Conservation (phyloP, 805 yeast species). For the Ogataea zsoltii region DNA sequence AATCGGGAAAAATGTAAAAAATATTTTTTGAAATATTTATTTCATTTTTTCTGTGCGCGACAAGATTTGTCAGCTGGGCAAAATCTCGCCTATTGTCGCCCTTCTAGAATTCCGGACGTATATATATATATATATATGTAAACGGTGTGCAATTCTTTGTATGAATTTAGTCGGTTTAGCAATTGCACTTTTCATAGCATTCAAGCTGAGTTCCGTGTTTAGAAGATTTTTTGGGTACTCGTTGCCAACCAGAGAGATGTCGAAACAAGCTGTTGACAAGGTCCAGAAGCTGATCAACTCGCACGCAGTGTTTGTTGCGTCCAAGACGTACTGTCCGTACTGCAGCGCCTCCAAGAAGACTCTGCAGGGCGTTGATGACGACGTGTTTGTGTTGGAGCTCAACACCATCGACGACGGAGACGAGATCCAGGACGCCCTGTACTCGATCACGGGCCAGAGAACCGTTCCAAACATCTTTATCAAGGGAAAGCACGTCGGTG, state of each 20-base stretch:
- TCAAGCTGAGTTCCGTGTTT: constrained; percentile 33
- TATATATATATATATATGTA: not conserved
- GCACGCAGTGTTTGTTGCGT: constrained; percentile 76
- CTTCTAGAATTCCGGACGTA: not conserved
- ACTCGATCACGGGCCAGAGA: constrained; percentile 79
- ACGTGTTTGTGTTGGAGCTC: constrained; percentile 56
- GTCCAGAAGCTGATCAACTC: constrained; percentile 64
- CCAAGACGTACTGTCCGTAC: constrained; percentile 75
- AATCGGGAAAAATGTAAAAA: no score
- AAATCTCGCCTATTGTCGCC: no score
- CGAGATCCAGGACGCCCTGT: constrained; percentile 78
- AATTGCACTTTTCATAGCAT: constrained; percentile 8
- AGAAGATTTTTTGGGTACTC: constrained; percentile 32
- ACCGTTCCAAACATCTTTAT: constrained; percentile 94
- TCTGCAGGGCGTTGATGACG: constrained; percentile 38
- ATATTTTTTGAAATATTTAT: no score
- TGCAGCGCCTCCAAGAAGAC: constrained; percentile 54
- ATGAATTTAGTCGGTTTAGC: constrained; percentile 1
- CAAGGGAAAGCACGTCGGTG: constrained; percentile 91
- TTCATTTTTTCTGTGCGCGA: not conserved
- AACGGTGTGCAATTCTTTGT: not conserved
- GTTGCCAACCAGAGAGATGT: constrained; percentile 46
- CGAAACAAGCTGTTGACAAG: constrained; percentile 54
- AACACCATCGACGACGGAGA: constrained; percentile 65
- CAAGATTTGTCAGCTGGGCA: not conserved